phyloP scores from a whole-genome alignment of 352 stramenopile genomes.

The Phytophthora cactorum region DNA sequence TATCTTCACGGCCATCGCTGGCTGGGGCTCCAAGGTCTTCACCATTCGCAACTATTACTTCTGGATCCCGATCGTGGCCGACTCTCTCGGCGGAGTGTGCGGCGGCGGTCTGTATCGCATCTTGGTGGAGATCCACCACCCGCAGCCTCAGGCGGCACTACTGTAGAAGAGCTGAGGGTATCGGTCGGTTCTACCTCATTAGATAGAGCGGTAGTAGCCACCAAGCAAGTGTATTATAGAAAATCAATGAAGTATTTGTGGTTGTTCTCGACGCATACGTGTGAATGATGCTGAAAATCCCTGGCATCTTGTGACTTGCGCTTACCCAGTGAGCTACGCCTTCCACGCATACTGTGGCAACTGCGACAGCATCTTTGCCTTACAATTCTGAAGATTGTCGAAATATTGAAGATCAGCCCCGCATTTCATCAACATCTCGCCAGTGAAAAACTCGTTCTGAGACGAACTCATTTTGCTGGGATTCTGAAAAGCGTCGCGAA shows the following conservation, averaged over 20 bases:
- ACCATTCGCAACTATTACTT: slow-evolving; percentile 50
- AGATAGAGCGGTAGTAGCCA: slow-evolving; percentile 12
- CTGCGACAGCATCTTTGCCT: too few relatives aligned
- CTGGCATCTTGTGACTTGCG: too few relatives aligned
- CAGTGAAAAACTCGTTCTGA: too few relatives aligned
- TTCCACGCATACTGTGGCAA: too few relatives aligned
- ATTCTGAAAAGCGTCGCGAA: too few relatives aligned
- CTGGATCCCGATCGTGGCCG: slow-evolving; percentile 28
- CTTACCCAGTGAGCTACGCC: too few relatives aligned
- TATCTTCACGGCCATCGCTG: slow-evolving; percentile 34
- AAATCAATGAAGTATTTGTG: not conserved
- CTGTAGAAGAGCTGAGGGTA: not conserved
- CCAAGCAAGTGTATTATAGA: not conserved
- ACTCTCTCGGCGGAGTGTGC: slow-evolving; percentile 33
- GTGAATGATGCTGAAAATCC: too few relatives aligned
- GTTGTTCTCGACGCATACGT: not conserved
- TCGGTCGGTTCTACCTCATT: not conserved
- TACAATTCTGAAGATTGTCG: too few relatives aligned
- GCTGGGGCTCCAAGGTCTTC: slow-evolving; percentile 54
- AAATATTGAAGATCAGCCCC: too few relatives aligned
- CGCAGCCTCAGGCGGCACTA: slow-evolving; percentile 2
- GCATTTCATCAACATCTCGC: too few relatives aligned
- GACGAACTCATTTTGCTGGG: too few relatives aligned
- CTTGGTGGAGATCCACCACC: slow-evolving; percentile 50
- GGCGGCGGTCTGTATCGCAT: slow-evolving; percentile 29